Conservation (phyloP, 2,329 filamentous ascomycete genomes). For the Dactylellina parvicollis region DNA sequence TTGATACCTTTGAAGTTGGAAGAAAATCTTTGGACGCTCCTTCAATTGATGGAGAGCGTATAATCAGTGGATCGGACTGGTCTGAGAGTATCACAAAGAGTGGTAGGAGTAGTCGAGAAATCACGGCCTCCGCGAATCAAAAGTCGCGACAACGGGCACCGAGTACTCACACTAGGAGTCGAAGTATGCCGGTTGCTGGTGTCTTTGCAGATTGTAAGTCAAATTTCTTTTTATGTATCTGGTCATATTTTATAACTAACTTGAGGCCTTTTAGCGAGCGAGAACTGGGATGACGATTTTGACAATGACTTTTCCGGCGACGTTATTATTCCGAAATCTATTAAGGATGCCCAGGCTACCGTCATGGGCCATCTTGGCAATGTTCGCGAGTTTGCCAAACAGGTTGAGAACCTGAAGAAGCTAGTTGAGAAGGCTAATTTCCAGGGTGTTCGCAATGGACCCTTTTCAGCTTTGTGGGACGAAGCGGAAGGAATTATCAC, state of each 20-base stretch:
- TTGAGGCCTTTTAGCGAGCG: slow-evolving; percentile 65
- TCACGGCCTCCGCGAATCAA: slow-evolving; percentile 41
- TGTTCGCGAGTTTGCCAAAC: slow-evolving; percentile 79
- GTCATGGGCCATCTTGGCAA: slow-evolving; percentile 86
- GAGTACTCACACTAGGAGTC: slow-evolving; percentile 52
- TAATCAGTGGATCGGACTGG: slow-evolving; percentile 52
- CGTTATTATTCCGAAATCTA: slow-evolving; percentile 79
- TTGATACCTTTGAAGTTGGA: slow-evolving; percentile 48
- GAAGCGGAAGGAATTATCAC: slow-evolving; percentile 89
- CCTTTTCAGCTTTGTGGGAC: slow-evolving; percentile 73
- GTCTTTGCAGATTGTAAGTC: slow-evolving; percentile 53
- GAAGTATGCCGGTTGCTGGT: slow-evolving; percentile 52
- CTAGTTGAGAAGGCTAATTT: slow-evolving; percentile 75
- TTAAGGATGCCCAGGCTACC: slow-evolving; percentile 82
- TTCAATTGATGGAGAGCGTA: slow-evolving; percentile 50
- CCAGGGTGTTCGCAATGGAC: slow-evolving; percentile 72
- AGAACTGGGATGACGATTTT: slow-evolving; percentile 92
- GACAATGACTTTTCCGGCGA: slow-evolving; percentile 66
- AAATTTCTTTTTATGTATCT: not conserved
- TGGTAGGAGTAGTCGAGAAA: slow-evolving; percentile 48
- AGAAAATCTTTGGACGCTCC: slow-evolving; percentile 45
- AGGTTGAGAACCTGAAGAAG: slow-evolving; percentile 83
- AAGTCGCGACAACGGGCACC: slow-evolving; percentile 51
- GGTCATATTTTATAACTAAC: slow-evolving; percentile 17
- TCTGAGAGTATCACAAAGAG: slow-evolving; percentile 51